Base-by-base conservation (phyloP, 2,329 filamentous ascomycete species). In the Sclerotiophoma versabilis region DNA sequence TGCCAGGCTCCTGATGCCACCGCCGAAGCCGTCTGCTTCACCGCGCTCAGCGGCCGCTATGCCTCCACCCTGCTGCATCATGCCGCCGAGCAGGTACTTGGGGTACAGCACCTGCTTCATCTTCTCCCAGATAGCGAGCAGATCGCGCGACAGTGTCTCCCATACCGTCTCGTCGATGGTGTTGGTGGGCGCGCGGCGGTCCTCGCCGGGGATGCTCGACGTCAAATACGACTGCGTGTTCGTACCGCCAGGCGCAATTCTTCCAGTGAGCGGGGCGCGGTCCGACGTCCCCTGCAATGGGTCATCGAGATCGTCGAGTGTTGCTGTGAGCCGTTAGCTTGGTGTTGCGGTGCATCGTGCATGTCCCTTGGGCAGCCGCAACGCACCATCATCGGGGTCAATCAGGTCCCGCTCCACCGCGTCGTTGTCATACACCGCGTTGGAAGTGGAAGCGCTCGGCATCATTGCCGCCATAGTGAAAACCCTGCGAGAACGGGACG, bases 141-240 rank as follows among this genome's bases (percentile, higher is more conserved):
- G 80, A 75, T 99, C 95, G 64, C 95, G 89, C 46, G 90, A 91
- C 57, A 99, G 81, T n/a, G 95, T 99, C 36, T 93, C 91, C 95
- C 95, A 99, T 33, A 99, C 95, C 1, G 87, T 88, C 79, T 99
- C 95, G 76, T 99, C 95, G 75, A 99, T 96, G 38, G 95, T 99
- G 78, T 96, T 96, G 63, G 89, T 87, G 7, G 92, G 86, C 14
- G 95, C 93, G 60, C 89, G 85, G 49, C 95, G 90, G 79, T 99
- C 95, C 76, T 98, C 93, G 63, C 95, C 95, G 2, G 89, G 89
- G 71, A 99, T 96, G 54, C 87, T 87, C 19, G 91, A 95, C 22
- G 92, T 96, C 65, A 97, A 84, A 76, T 93, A 96, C 70, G 83
- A 87, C 73, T 93, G 87, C 67, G 92, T 87, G 54, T 91, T 82